Evolutionary conservation across 1,284 basidiomycete species (phyloP), one percentile per base, ranked within the genome.

Genomic region (Fomitopsis schrenkii): DNA sequence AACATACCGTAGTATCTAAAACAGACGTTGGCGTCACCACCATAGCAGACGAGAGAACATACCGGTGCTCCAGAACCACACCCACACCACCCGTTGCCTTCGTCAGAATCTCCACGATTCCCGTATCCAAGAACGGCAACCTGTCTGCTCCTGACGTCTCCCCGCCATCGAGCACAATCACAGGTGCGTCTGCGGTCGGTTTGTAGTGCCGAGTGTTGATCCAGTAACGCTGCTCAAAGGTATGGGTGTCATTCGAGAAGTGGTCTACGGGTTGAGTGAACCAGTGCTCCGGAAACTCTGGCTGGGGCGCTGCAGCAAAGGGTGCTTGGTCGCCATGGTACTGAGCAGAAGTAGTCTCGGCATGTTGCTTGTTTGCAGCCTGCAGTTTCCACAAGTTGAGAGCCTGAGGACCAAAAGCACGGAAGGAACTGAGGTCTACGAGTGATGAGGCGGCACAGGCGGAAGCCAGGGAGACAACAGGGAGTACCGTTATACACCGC

Each of bases 251-350:
- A 22, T 74, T 72, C 44, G 80, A 77, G 64, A 88, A 87, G 71
- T 98, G 95, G 72, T 96, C 93, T 57, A 96, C 76, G 0, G 91
- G 93, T 72, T 97, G 95, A 60, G 82, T 77, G 75, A 96, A 93
- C 79, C 87, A 94, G 57, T 83, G 82, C 3, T 79, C 78, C 9
- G 77, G 76, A 69, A 90, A 90, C 56, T 80, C 78, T 41, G 70
- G 59, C 42, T 65, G 50, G 10, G 62, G 60, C 30, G 61, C 63
- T 22, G 61, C 45, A 62, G 10, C 59, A 59, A 57, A 28, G 57
- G 63, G 35, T 15, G 41, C 36, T 17, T 52, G 52, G 40, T 33
- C 36, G n/a, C n/a, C n/a, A 12, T 22, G 12, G 33, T 19, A 15
- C 36, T 33, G 5, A 22, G 26, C 35, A 40, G n/a, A 19, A 3